Base-by-base conservation (phyloP, 2,329 filamentous ascomycete genomes). In the Neurospora sp. region DNA sequence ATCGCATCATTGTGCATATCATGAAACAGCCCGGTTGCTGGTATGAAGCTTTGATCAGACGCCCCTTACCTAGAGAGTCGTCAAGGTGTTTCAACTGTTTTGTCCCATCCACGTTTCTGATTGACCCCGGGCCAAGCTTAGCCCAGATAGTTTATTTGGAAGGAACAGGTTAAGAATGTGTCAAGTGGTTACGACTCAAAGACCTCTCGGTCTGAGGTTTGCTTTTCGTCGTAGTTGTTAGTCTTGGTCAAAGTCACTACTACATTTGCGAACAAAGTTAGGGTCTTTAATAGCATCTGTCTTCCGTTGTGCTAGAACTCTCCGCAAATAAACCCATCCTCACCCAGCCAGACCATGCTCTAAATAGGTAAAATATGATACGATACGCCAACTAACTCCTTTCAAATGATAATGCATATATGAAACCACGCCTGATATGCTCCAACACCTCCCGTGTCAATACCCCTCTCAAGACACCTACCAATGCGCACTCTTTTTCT, bases 401-500 rank as follows among this genome's bases (percentile, higher is more conserved):
- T 33, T 2, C 46, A 58, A 2, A 58, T 33, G 36, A 68, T 38
- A 5, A 43, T 66, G 38, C 46, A 17, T 9, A 33, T 33, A 33
- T 33, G 23, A 3, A 58, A 17, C 46, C 46, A 36, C 4, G 2
- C 11, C 11, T 6, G 10, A 15, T 11, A 66, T 62, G 58, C 36
- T 28, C 36, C 8, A 23, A 17, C 38, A 46, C 19, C 28, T 2
- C 23, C 66, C 11, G 5, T 66, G 46, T 10, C 11, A 28, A 33
- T 58, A 33, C 17, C 38, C 36, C 8, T 19, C 33, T 17, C 42
- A 19, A 17, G 38, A 66, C 17, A 15, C 11, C 33, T 70, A 79
- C 74, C 79, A 80, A 62, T 77, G 74, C 66, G 78, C 76, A 68
- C 79, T 80, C 69, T 76, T 75, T 75, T 80, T 80, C 76, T 79